These are phyloP conservation scores for Ascochyta clinopodiicola DNA, from an alignment of 2,329 filamentous ascomycete species.

Conservation along the genomic window DNA sequence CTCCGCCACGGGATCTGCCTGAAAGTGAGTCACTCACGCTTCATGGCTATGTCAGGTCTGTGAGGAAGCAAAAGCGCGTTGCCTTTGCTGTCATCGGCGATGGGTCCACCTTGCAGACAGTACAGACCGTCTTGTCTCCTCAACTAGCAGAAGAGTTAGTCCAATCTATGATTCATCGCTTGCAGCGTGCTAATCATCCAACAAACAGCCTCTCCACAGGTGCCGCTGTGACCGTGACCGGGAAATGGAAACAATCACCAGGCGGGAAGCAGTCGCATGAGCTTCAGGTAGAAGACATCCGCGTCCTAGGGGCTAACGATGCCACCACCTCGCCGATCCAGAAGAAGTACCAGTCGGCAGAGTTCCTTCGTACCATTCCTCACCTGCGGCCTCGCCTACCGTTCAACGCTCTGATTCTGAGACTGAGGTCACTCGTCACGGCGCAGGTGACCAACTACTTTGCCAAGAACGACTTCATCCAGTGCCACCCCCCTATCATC, in stretches of 20 bases:
- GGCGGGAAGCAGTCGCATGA: slow-evolving; percentile 78
- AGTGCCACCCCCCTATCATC: slow-evolving; percentile 91
- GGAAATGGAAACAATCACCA: slow-evolving; percentile 76
- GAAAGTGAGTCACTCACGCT: slow-evolving; percentile 53
- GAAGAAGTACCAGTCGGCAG: slow-evolving; percentile 91
- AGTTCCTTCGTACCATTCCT: slow-evolving; percentile 86
- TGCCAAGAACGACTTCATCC: slow-evolving; percentile 70
- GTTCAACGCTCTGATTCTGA: slow-evolving; percentile 78
- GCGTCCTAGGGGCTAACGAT: slow-evolving; percentile 78
- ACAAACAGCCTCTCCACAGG: slow-evolving; percentile 76
- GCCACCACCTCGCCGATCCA: slow-evolving; percentile 89
- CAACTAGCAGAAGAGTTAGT: slow-evolving; percentile 75
- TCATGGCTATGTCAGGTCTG: slow-evolving; percentile 81
- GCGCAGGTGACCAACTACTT: slow-evolving; percentile 79
- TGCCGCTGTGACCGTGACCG: slow-evolving; percentile 77
- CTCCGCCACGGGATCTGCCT: slow-evolving; percentile 55
- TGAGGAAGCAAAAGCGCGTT: slow-evolving; percentile 83
- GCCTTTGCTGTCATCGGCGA: slow-evolving; percentile 87
- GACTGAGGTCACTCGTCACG: slow-evolving; percentile 82
- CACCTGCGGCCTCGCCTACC: slow-evolving; percentile 85
- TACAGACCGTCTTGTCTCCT: slow-evolving; percentile 82
- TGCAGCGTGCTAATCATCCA: slow-evolving; percentile 22
- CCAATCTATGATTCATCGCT: slow-evolving; percentile 1
- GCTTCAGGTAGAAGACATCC: slow-evolving; percentile 73
- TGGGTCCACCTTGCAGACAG: slow-evolving; percentile 77